Percentiles rank a stretch among this genome's conserved stretches.
These are phyloP conservation scores for Saraca asoca DNA, from an alignment of 331 rosid species.

Conservation along the genomic window DNA sequence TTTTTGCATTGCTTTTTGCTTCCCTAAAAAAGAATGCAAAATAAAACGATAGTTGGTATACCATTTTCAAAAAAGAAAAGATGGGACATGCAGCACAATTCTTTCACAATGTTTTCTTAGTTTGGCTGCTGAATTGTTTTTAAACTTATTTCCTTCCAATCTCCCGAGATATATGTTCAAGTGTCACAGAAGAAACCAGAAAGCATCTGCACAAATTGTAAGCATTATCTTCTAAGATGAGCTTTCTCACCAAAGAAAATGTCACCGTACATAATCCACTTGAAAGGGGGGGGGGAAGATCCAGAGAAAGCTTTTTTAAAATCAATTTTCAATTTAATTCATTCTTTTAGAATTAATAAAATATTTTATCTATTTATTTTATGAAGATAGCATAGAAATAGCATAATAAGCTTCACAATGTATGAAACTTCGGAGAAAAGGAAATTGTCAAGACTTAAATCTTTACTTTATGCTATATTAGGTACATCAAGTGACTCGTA, in stretches of 20 bases:
- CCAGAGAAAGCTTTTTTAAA: no score
- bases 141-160: neutral
- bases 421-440: no score
- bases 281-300: neutral
- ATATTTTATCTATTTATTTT: no score
- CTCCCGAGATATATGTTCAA: slow-evolving; percentile 12
- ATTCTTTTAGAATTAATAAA: no score
- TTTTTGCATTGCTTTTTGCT: neutral
- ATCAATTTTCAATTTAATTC: no score
- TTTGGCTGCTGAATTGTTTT: neutral
- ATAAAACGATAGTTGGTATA: neutral
- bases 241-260: slow-evolving; percentile 30
- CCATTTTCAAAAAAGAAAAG: neutral
- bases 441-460: neutral
- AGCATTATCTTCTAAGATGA: no score
- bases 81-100: neutral
- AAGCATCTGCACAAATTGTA: slow-evolving; percentile 33
- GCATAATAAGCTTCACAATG: no score
- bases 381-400: no score
- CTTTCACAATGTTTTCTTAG: neutral
- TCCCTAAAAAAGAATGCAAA: neutral
- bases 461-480: neutral
- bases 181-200: slow-evolving; percentile 16
- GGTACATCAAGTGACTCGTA: neutral
- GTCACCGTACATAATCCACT: slow-evolving; percentile 12